Percentiles rank a stretch among this genome's conserved stretches.
Conservation (phyloP, 352 stramenopile genomes). For the Pythium coloratum region DNA sequence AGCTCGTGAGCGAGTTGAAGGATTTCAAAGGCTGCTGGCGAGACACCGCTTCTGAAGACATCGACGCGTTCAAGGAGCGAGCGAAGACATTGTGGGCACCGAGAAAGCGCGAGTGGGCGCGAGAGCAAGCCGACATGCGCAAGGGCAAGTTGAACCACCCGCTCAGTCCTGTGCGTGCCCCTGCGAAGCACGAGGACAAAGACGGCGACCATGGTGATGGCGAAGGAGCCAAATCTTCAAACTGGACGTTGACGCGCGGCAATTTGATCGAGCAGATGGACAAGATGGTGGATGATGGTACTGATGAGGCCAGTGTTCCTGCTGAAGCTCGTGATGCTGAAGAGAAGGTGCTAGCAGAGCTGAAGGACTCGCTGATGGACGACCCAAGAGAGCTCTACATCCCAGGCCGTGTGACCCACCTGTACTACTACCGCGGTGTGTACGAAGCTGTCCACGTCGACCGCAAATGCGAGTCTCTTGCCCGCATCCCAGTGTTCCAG, state of each 20-base stretch:
- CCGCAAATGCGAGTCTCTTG: slow-evolving; percentile 67
- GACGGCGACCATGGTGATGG: not conserved
- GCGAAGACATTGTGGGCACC: slow-evolving; percentile 83
- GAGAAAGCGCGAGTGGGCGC: slow-evolving; percentile 80
- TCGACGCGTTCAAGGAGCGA: slow-evolving; percentile 80
- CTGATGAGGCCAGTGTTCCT: slow-evolving; percentile 38
- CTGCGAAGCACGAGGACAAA: slow-evolving; percentile 11
- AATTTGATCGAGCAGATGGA: slow-evolving; percentile 83
- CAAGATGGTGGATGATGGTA: slow-evolving; percentile 34
- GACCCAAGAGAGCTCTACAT: slow-evolving; percentile 82
- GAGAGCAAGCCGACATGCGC: slow-evolving; percentile 53
- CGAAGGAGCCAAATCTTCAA: slow-evolving; percentile 42
- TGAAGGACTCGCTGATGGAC: slow-evolving; percentile 49
- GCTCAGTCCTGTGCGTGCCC: slow-evolving; percentile 20
- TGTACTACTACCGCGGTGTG: slow-evolving; percentile 79
- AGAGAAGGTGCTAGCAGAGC: slow-evolving; percentile 53
- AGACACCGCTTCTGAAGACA: slow-evolving; percentile 75
- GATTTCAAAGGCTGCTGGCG: slow-evolving; percentile 83
- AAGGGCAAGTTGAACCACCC: slow-evolving; percentile 24
- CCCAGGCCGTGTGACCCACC: slow-evolving; percentile 67
- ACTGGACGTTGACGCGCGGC: slow-evolving; percentile 69
- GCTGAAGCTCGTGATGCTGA: slow-evolving; percentile 42
- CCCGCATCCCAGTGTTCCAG: slow-evolving; percentile 78
- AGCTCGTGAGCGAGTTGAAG: slow-evolving; percentile 70
- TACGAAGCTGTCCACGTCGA: slow-evolving; percentile 84